A percentile compares a stretch with the other conserved stretches of the same genome.
These are phyloP conservation scores for Solanum chmielewskii DNA, from an alignment of 257 asterid genomes.

Conservation along the genomic window DNA sequence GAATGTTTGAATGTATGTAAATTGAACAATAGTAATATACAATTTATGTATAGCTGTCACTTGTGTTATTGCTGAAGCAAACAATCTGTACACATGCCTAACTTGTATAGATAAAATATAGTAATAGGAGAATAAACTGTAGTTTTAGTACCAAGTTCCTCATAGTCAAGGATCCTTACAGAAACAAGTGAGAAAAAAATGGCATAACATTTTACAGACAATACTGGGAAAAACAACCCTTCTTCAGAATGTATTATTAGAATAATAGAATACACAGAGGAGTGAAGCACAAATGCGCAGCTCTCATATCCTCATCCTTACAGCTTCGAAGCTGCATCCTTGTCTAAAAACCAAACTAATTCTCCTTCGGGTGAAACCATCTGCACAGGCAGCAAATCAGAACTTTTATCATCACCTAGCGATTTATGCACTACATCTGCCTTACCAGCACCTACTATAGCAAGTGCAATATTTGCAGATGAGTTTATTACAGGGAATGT, in stretches of 20 bases:
- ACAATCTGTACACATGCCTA: not conserved
- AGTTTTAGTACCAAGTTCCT: not conserved
- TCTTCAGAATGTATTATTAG: not conserved
- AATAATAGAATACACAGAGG: not conserved
- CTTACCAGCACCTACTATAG: slow-evolving; percentile 65
- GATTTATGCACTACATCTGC: slow-evolving; percentile 45
- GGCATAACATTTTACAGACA: not conserved
- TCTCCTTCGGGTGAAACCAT: slow-evolving; percentile 77
- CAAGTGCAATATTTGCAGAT: slow-evolving; percentile 67
- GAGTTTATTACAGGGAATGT: slow-evolving; percentile 84
- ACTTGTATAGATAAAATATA: not conserved
- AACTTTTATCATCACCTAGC: slow-evolving; percentile 36
- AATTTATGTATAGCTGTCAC: not conserved
- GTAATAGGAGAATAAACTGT: not conserved
- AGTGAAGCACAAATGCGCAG: not conserved
- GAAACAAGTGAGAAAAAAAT: not conserved
- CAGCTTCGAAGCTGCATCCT: slow-evolving; percentile 81
- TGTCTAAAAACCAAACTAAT: slow-evolving; percentile 77
- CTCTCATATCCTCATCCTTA: slow-evolving; percentile 4
- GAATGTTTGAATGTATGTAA: not conserved
- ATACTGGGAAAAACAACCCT: not conserved
- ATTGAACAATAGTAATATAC: not conserved
- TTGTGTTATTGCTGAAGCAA: not conserved
- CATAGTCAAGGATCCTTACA: not conserved
- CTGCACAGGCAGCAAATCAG: slow-evolving; percentile 61